A percentile compares a stretch with the other conserved stretches of the same genome.
These are phyloP conservation scores for Kwoniella mangroviensis DNA, from an alignment of 768 basidiomycete species.

Conservation along the genomic window DNA sequence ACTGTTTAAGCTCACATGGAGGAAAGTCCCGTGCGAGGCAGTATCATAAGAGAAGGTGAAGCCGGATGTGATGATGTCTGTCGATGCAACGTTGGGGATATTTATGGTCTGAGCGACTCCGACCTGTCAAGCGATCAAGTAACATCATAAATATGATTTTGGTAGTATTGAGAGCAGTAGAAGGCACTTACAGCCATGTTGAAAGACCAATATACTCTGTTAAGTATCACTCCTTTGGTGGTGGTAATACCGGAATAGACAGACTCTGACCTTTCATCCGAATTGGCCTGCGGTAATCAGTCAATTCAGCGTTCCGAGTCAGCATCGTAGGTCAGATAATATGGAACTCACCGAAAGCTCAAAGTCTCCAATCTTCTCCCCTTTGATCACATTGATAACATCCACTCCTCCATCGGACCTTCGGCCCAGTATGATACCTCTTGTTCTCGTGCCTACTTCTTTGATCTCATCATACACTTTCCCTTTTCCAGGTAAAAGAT, in stretches of 20 bases:
- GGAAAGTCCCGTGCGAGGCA: conserved; percentile 68
- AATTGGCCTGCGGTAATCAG: conserved; percentile 36
- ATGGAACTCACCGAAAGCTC: conserved; percentile 62
- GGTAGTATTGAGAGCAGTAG: neutral
- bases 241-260: conserved; percentile 67
- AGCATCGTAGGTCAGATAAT: neutral
- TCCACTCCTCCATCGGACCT: conserved; percentile 65
- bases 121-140: neutral
- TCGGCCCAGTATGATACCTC: conserved; percentile 69
- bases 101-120: conserved; percentile 38
- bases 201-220: conserved; percentile 72
- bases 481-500: conserved; percentile 39
- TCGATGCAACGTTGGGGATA: conserved; percentile 24
- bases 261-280: conserved; percentile 61
- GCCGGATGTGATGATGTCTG: conserved; percentile 42
- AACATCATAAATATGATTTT: too few relatives aligned
- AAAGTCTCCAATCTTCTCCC: conserved; percentile 62
- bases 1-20: conserved; percentile 62
- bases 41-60: conserved; percentile 72
- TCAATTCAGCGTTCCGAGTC: neutral
- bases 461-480: conserved; percentile 63
- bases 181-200: conserved; percentile 61
- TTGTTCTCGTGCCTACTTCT: conserved; percentile 66
- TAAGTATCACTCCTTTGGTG: conserved; percentile 65
- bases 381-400: conserved; percentile 64